Conservation (phyloP, 1,284 basidiomycete species). For the Marasmius fiardii region DNA sequence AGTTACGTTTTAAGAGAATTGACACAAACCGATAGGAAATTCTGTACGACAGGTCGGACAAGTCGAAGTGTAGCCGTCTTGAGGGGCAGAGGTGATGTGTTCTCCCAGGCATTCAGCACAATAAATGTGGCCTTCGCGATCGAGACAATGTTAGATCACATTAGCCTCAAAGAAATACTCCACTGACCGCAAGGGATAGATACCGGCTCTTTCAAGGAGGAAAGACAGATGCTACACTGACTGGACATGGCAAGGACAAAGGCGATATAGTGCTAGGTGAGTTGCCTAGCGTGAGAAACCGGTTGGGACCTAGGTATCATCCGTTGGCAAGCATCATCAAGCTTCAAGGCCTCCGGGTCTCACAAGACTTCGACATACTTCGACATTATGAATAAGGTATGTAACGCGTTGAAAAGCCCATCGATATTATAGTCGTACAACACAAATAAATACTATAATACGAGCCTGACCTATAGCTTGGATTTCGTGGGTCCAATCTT, state of each 20-base stretch:
- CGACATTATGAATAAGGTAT: neutral
- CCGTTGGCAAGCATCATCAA: too few species aligned
- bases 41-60: slow-evolving; percentile 15
- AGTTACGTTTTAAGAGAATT: neutral
- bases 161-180: neutral
- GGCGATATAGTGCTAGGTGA: neutral
- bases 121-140: slow-evolving; percentile 13
- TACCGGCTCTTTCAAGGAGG: slow-evolving; percentile 10
- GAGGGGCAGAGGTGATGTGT: slow-evolving; percentile 4
- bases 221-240: slow-evolving; percentile 14
- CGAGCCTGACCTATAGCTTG: slow-evolving; percentile 9
- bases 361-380: too few species aligned
- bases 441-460: neutral
- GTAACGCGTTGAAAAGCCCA: too few species aligned
- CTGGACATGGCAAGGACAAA: slow-evolving; percentile 4
- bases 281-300: too few species aligned
- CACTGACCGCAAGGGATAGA: slow-evolving; percentile 16
- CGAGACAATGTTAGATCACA: neutral
- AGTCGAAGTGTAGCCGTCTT: slow-evolving; percentile 8
- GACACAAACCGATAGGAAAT: slow-evolving; percentile 14
- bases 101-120: slow-evolving; percentile 12
- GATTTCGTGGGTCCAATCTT: slow-evolving; percentile 25
- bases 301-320: too few species aligned
- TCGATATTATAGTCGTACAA: neutral
- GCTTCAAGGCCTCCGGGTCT: too few species aligned